Base-by-base conservation (phyloP, 768 basidiomycete species). In the Mycena vitilis region DNA sequence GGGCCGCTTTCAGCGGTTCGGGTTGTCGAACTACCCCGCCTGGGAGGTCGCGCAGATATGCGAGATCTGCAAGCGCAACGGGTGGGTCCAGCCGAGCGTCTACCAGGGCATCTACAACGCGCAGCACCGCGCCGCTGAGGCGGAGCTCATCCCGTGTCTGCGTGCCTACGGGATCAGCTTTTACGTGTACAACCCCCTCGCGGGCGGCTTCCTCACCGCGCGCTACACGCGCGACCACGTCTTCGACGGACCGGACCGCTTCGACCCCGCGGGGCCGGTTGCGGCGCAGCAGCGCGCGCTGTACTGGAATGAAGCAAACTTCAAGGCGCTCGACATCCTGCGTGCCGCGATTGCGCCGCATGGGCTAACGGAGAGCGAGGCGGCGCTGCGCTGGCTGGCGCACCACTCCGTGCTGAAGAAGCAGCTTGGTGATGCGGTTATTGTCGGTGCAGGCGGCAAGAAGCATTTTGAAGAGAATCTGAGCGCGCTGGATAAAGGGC, bases 361-460 rank as follows among this genome's bases (percentile, higher is more conserved):
- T 57, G 59, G 73, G n/a, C 70, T 87, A 3, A 76, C 78, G 5
- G 77, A 86, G 36, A 80, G 80, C 11, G 84, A 87, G 73, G 80
- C 85, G 5, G 83, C 85, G 3, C 74, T 86, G 55, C 76, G 87
- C 12, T 88, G 86, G 87, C 77, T 81, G 65, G 82, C 86, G 74
- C 81, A 87, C 59, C 86, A 87, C 66, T 84, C 82, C 2, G 70
- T 72, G 7, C 75, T 88, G 18, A 76, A 69, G 1, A 51, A 64
- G 25, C 85, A 87, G 56, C 38, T 57, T 34, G 86, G 84, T 1
- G 68, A 69, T n/a, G 56, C 25, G 25, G 66, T 49, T n/a, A n/a
- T n/a, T n/a, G n/a, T n/a, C n/a, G n/a, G n/a, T n/a, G n/a, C n/a
- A n/a, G n/a, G n/a, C n/a, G n/a, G n/a, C n/a, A n/a, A n/a, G n/a